phyloP scores from a whole-genome alignment of 352 stramenopile species.

The Aphanomyces astaci region DNA sequence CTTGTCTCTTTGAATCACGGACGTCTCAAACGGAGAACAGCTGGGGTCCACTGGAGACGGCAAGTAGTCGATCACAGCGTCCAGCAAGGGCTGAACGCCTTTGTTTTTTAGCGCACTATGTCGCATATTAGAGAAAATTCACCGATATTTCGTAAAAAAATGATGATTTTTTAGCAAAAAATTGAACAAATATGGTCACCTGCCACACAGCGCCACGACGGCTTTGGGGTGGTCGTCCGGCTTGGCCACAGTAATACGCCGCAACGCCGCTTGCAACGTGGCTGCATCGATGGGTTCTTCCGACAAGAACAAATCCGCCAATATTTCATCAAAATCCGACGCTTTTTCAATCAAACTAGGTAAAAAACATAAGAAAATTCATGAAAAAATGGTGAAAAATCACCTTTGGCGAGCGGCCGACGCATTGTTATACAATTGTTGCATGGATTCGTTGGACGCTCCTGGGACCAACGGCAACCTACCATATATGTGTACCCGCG shows the following conservation, averaged over 20 bases:
- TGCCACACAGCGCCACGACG: conserved; percentile 5
- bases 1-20: conserved; percentile 39
- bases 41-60: conserved; percentile 87
- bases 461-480: conserved; percentile 39
- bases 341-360: conserved; percentile 47
- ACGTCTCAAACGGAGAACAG: conserved; percentile 47
- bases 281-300: conserved; percentile 49
- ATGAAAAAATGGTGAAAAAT: background rate
- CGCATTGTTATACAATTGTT: conserved; percentile 39
- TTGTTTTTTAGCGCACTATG: conserved; percentile 77
- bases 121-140: no score
- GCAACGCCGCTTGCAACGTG: conserved; percentile 45
- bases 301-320: conserved; percentile 66
- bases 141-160: background rate
- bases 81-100: conserved; percentile 81
- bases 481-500: background rate
- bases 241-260: conserved; percentile 44
- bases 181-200: no score
- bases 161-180: background rate
- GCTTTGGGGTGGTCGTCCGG: background rate
- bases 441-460: conserved; percentile 37
- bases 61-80: conserved; percentile 86
- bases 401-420: conserved; percentile 32
- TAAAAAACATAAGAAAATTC: background rate
- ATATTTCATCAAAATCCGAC: conserved; percentile 61